Evolutionary conservation across 2,329 filamentous ascomycete genomes (phyloP), one percentile per base, ranked within the genome.

Genomic region (Ophiosphaerella narmari): DNA sequence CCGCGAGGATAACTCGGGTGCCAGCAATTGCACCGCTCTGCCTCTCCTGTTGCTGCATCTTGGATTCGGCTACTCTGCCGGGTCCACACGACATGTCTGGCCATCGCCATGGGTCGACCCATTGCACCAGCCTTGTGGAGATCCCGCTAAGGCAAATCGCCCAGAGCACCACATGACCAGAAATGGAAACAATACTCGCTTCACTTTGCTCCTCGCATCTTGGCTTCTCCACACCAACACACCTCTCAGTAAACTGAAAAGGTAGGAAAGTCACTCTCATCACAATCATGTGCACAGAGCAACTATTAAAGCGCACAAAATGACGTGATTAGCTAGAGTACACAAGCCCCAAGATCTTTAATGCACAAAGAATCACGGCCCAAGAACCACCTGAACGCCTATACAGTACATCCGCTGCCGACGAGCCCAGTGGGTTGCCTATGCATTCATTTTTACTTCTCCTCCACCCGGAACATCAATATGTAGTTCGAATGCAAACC

Each of bases 271-370:
- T 14, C 34, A 36, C 34, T 3, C 5, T 18, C 35, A 32, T 11
- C 37, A 46, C 34, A n/a, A 32, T 23, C 23, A 40, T 33, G n/a
- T 23, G 8, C 7, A n/a, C 9, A 24, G 11, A 26, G 24, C 12
- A 24, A n/a, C 5, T 33, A 7, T 18, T 23, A 31, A 35, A 34
- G n/a, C 16, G 29, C 39, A 38, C 16, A 14, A 43, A 43, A 48
- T 34, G 39, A 39, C 38, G 37, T 52, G 38, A 64, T 67, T 60
- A 66, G 42, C 47, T 66, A 66, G 48, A 65, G 50, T 70, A 69
- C 64, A 69, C 35, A 41, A 47, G 47, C 50, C 50, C 48, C 52
- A 57, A 59, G 38, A 48, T 50, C 46, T 47, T 55, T 52, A 39
- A 45, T 46, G 52, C 59, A 55, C 51, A 54, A 46, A 52, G 43